A percentile compares a stretch with the other conserved stretches of the same genome.
Evolutionary conservation across 1,284 basidiomycete genomes (phyloP).

Genomic region (Rhodotorula sp.): DNA sequence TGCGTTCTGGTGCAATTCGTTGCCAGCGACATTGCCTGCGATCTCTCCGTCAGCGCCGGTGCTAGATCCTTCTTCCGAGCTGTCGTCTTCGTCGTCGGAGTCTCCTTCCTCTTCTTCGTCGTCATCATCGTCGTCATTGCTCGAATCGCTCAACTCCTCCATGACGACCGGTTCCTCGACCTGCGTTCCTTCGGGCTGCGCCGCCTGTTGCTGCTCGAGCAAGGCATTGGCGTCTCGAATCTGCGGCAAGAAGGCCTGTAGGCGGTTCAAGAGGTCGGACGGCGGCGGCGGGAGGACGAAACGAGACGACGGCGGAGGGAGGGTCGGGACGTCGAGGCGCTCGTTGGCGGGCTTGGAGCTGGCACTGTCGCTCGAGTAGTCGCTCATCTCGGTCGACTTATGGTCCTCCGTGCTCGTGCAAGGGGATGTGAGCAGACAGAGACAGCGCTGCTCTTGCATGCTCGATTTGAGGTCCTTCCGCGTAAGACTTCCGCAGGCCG

Average conservation of each 20-base stretch:
- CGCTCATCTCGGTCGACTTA: background rate
- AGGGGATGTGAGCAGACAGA: too few species aligned
- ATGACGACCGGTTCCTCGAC: constrained; percentile 29
- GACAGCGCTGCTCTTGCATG: too few species aligned
- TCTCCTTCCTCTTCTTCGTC: background rate
- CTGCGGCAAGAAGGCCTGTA: constrained; percentile 38
- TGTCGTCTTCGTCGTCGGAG: background rate
- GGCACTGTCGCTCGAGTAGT: background rate
- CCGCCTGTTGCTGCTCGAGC: constrained; percentile 3
- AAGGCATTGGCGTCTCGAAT: constrained; percentile 33
- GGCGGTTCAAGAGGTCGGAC: constrained; percentile 35
- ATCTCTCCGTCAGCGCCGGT: background rate
- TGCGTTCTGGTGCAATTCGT: background rate
- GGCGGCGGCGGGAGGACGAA: constrained; percentile 38
- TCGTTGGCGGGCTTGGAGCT: background rate
- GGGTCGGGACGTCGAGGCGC: constrained; percentile 32
- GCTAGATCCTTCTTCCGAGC: background rate
- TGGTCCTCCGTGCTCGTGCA: too few species aligned
- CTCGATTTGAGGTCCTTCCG: too few species aligned
- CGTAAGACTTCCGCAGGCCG: too few species aligned
- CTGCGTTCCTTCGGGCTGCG: background rate
- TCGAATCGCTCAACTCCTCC: constrained; percentile 27
- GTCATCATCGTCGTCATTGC: background rate
- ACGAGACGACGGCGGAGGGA: constrained; percentile 25
- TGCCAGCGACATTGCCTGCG: background rate